phyloP scores from a whole-genome alignment of 192 early-diverging fungal species.

The Geosiphon pyriformis region DNA sequence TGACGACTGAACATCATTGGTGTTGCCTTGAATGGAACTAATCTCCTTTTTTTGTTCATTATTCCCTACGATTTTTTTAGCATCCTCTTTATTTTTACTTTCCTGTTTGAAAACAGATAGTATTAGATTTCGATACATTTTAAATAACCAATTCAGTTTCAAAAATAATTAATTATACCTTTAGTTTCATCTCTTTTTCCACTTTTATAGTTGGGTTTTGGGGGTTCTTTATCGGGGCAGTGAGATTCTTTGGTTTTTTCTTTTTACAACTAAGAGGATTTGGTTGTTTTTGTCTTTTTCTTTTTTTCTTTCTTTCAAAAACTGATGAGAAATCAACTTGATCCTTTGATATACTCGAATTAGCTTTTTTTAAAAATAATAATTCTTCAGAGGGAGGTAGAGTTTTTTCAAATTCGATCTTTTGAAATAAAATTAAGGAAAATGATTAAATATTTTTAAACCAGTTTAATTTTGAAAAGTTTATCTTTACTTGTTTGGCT shows the following conservation, averaged over 20 bases:
- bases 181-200: conserved; percentile 12
- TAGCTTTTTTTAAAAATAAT: conserved; percentile 46
- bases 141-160: no score
- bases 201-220: conserved; percentile 23
- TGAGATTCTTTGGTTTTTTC: conserved; percentile 36
- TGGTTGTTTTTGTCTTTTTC: conserved; percentile 72
- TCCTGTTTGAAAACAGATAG: no score
- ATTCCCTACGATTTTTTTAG: no score
- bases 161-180: no score
- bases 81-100: no score
- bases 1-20: no score
- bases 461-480: background rate
- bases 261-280: conserved; percentile 90
- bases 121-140: no score
- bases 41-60: no score
- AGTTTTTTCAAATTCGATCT: conserved; percentile 37
- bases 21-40: no score
- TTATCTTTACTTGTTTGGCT: conserved; percentile 37
- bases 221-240: conserved; percentile 3
- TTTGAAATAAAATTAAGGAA: background rate
- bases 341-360: conserved; percentile 35
- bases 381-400: conserved; percentile 42
- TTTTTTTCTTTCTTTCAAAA: conserved; percentile 47
- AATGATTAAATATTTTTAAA: background rate
- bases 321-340: conserved; percentile 33